phyloP scores from a whole-genome alignment of 2,329 filamentous ascomycete species.

The Pezizomycotina sp. region DNA sequence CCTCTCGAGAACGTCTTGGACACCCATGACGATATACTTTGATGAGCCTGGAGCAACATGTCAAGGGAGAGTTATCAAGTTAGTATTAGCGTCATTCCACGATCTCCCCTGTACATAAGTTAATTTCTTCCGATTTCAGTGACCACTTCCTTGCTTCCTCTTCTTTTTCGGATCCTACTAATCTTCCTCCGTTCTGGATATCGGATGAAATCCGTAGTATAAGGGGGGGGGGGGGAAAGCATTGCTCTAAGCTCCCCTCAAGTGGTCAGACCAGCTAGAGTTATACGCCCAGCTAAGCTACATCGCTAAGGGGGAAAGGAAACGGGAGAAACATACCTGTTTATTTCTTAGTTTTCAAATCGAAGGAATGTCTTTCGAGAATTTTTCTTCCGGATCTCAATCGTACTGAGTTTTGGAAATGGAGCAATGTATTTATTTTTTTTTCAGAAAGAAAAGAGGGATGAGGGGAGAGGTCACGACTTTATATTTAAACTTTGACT shows the following conservation, averaged over 20 bases:
- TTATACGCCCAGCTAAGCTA: too few species aligned
- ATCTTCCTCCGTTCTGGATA: neutral
- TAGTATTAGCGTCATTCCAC: too few species aligned
- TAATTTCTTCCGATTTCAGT: constrained; percentile 1
- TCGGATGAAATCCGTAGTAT: neutral
- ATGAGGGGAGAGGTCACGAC: constrained; percentile 8
- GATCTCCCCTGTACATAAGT: too few species aligned
- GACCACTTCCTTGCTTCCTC: constrained; percentile 1
- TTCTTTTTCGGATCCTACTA: neutral
- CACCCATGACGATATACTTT: constrained; percentile 30
- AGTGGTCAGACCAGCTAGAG: too few species aligned
- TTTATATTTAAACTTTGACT: constrained; percentile 5
- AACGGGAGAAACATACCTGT: too few species aligned
- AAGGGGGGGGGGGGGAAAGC: too few species aligned
- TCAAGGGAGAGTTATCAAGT: neutral
- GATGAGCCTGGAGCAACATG: neutral
- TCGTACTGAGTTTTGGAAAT: constrained; percentile 10
- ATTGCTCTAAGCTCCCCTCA: too few species aligned
- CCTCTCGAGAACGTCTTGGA: constrained; percentile 40
- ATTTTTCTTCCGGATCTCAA: neutral
- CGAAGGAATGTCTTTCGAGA: constrained; percentile 3
- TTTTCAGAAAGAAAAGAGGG: constrained; percentile 9
- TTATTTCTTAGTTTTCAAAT: too few species aligned
- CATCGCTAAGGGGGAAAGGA: too few species aligned
- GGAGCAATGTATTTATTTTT: constrained; percentile 12